Conservation (phyloP, 2,329 filamentous ascomycete genomes). For the Teratosphaeriaceae sp. region DNA sequence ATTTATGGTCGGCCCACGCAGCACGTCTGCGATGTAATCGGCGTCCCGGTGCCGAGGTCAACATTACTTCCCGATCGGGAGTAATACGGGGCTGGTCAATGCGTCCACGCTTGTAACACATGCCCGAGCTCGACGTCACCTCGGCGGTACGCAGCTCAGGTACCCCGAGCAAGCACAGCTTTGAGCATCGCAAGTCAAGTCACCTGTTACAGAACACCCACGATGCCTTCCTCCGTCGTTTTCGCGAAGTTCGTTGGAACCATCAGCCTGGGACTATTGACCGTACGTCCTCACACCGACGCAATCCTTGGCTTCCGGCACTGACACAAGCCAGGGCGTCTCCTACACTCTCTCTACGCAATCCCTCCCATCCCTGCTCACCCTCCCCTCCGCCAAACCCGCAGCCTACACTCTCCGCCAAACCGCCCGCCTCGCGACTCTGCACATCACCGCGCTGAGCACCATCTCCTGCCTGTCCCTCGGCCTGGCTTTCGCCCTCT, state of each 20-base stretch:
- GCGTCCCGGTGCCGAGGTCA: slow-evolving; percentile 4
- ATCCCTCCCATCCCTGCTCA: slow-evolving; percentile 74
- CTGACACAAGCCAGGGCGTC: slow-evolving; percentile 60
- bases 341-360: slow-evolving; percentile 77
- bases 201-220: slow-evolving; percentile 8
- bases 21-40: no score
- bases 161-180: slow-evolving; percentile 1
- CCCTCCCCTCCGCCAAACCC: slow-evolving; percentile 66
- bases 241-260: slow-evolving; percentile 90
- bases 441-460: slow-evolving; percentile 61
- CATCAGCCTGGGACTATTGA: slow-evolving; percentile 73
- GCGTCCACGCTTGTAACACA: no score
- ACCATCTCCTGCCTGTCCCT: slow-evolving; percentile 65
- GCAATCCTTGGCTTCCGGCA: background rate
- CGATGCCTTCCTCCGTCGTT: slow-evolving; percentile 52
- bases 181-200: background rate
- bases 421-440: slow-evolving; percentile 55
- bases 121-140: background rate
- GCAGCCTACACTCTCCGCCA: slow-evolving; percentile 61
- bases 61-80: background rate
- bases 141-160: slow-evolving; percentile 1
- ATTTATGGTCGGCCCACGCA: no score
- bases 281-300: slow-evolving; percentile 15
- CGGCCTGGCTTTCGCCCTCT: slow-evolving; percentile 69
- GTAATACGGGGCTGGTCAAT: background rate